phyloP scores from a whole-genome alignment of 2,329 filamentous ascomycete genomes.

The Colletotrichum musae region DNA sequence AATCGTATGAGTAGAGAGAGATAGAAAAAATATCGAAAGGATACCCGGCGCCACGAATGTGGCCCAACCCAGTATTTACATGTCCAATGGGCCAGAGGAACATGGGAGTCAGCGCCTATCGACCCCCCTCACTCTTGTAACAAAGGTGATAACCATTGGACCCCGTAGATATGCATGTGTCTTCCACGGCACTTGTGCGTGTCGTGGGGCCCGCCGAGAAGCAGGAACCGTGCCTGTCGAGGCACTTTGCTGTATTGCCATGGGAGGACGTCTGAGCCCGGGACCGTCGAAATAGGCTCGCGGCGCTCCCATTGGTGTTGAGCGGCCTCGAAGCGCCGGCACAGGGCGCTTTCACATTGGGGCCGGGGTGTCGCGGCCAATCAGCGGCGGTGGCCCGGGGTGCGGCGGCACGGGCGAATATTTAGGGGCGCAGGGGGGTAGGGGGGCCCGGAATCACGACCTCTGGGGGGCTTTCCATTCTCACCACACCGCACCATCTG shows the following conservation, averaged over 20 bases:
- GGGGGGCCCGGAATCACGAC: slow-evolving; percentile 15
- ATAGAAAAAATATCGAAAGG: slow-evolving; percentile 38
- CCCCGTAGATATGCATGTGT: slow-evolving; percentile 22
- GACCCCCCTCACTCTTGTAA: neutral
- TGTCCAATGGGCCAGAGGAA: slow-evolving; percentile 23
- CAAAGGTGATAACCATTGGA: neutral
- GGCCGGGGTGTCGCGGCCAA: slow-evolving; percentile 37
- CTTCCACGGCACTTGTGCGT: slow-evolving; percentile 28
- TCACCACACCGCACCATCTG: slow-evolving; percentile 2
- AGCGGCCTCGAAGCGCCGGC: slow-evolving; percentile 42
- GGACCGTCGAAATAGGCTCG: slow-evolving; percentile 34
- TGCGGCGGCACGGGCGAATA: slow-evolving; percentile 35
- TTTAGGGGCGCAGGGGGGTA: slow-evolving; percentile 10
- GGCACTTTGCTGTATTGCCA: slow-evolving; percentile 16
- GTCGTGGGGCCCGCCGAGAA: slow-evolving; percentile 16
- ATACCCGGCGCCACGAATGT: slow-evolving; percentile 42
- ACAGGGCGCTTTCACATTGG: slow-evolving; percentile 40
- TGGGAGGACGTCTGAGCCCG: slow-evolving; percentile 15
- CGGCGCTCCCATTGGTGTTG: slow-evolving; percentile 39
- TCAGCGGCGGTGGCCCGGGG: slow-evolving; percentile 23
- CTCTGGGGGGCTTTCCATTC: neutral
- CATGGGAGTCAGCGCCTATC: slow-evolving; percentile 23
- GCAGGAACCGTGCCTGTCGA: slow-evolving; percentile 32
- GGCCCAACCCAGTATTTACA: slow-evolving; percentile 42
- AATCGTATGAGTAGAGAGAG: slow-evolving; percentile 40